phyloP scores from a whole-genome alignment of 441 rosid species.

The Omphalea diandra region DNA sequence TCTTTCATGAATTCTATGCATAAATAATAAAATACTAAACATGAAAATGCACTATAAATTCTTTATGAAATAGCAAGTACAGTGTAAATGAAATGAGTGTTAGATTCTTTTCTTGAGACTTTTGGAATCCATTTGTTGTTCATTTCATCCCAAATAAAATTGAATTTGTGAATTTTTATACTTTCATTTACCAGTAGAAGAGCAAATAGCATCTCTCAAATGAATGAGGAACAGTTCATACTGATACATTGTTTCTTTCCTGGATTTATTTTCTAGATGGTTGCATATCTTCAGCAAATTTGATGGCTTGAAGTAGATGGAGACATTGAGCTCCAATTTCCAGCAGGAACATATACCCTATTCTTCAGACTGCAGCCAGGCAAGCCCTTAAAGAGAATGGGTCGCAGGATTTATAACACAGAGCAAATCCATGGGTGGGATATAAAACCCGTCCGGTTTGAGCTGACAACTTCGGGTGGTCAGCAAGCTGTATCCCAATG shows the following conservation, averaged over 20 bases:
- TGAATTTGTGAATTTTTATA: background rate
- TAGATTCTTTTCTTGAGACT: too few relatives aligned
- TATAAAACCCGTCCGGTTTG: slow-evolving; percentile 61
- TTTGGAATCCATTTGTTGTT: too few relatives aligned
- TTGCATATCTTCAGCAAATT: slow-evolving; percentile 74
- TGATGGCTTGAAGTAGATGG: slow-evolving; percentile 94
- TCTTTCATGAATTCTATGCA: too few relatives aligned
- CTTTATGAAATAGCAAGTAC: too few relatives aligned
- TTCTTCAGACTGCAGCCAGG: slow-evolving; percentile 78
- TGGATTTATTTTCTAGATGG: slow-evolving; percentile 48
- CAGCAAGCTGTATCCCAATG: slow-evolving; percentile 48
- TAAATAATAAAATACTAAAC: too few relatives aligned
- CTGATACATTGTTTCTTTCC: background rate
- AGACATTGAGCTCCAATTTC: slow-evolving; percentile 61
- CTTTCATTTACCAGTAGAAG: background rate
- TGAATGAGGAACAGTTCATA: background rate
- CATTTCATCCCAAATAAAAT: too few relatives aligned
- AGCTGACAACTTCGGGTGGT: slow-evolving; percentile 60
- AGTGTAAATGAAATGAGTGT: too few relatives aligned
- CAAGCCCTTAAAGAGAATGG: slow-evolving; percentile 50
- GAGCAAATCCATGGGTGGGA: slow-evolving; percentile 84
- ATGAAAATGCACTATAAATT: too few relatives aligned
- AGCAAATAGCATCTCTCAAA: background rate
- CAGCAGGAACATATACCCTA: slow-evolving; percentile 60
- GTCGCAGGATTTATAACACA: slow-evolving; percentile 54